These are phyloP conservation scores for Coemansia sp. DNA, from an alignment of 192 early-diverging fungal genomes.

Conservation along the genomic window DNA sequence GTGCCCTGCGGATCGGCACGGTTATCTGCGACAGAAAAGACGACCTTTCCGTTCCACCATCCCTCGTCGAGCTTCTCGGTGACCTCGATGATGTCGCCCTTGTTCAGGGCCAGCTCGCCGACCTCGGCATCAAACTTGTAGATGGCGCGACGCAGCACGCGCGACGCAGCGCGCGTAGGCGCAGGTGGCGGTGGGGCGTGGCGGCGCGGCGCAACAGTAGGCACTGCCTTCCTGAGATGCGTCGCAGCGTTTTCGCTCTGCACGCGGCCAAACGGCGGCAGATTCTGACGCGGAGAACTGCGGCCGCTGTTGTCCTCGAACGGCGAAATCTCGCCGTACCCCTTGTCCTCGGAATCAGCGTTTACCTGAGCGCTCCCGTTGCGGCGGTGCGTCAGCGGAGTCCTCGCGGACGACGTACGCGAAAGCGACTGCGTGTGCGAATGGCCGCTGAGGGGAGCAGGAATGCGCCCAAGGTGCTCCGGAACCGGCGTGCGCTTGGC, in stretches of 20 bases:
- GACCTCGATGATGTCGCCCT: slow-evolving; percentile 85
- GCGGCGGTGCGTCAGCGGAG: slow-evolving; percentile 16
- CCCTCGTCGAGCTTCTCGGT: slow-evolving; percentile 85
- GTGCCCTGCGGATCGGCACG: slow-evolving; percentile 29
- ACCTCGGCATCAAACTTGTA: slow-evolving; percentile 80
- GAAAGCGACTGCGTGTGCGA: slow-evolving; percentile 16
- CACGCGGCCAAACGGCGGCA: slow-evolving; percentile 39
- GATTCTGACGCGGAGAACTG: slow-evolving; percentile 33
- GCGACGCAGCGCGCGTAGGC: slow-evolving; percentile 34
- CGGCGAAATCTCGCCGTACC: slow-evolving; percentile 15
- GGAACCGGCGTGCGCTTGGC: slow-evolving; percentile 25
- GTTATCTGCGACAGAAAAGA: slow-evolving; percentile 46
- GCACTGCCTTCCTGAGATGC: slow-evolving; percentile 16
- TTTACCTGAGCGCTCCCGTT: slow-evolving; percentile 37
- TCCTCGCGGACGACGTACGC: slow-evolving; percentile 29
- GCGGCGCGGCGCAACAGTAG: slow-evolving; percentile 46
- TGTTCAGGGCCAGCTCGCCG: slow-evolving; percentile 77
- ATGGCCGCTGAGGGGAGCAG: slow-evolving; percentile 28
- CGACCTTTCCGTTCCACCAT: slow-evolving; percentile 89
- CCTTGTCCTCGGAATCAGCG: slow-evolving; percentile 22
- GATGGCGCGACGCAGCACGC: slow-evolving; percentile 60
- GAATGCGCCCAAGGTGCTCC: slow-evolving; percentile 15
- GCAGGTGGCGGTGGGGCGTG: slow-evolving; percentile 54
- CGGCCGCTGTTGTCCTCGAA: slow-evolving; percentile 8
- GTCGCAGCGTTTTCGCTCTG: slow-evolving; percentile 45